A percentile compares a stretch with the other conserved stretches of the same genome.
phyloP scores from a whole-genome alignment of 208 protist species.

The Crithidia brevicula region DNA sequence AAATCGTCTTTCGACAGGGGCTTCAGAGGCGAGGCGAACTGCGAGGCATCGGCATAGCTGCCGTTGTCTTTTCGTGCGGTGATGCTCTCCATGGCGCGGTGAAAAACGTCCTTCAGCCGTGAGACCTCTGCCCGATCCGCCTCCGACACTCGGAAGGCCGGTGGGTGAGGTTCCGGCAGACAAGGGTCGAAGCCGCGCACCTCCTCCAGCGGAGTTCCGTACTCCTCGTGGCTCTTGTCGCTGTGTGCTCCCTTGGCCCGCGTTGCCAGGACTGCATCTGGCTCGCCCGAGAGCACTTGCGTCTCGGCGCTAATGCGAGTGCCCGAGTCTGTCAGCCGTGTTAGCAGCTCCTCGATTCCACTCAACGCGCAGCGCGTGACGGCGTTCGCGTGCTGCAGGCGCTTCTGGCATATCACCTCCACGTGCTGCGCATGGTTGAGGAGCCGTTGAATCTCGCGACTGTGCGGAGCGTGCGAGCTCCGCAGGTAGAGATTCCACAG shows the following conservation, averaged over 20 bases:
- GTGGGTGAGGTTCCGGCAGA: constrained; percentile 22
- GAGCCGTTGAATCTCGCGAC: constrained; percentile 40
- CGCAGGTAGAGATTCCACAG: constrained; percentile 41
- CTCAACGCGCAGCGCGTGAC: constrained; percentile 30
- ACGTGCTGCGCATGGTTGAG: constrained; percentile 22
- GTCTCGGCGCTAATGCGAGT: constrained; percentile 26
- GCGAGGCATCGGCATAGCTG: not conserved
- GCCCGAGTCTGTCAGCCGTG: constrained; percentile 32
- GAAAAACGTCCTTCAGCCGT: constrained; percentile 28
- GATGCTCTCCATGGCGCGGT: constrained; percentile 24
- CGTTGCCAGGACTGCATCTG: constrained; percentile 5
- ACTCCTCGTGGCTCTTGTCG: not conserved
- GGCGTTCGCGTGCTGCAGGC: constrained; percentile 33
- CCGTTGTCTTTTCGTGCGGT: not conserved
- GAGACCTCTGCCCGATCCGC: constrained; percentile 12
- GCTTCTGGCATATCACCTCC: constrained; percentile 26
- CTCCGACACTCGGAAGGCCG: constrained; percentile 16
- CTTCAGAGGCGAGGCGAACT: not conserved
- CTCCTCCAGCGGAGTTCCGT: constrained; percentile 14
- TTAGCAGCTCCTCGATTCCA: constrained; percentile 38
- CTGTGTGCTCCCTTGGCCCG: not conserved
- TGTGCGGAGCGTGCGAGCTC: constrained; percentile 41
- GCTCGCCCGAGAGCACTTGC: constrained; percentile 28
- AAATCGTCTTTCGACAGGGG: not conserved
- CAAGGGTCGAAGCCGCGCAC: constrained; percentile 23